Base-by-base conservation (phyloP, 768 basidiomycete genomes). In the Lactarius evosmus region DNA sequence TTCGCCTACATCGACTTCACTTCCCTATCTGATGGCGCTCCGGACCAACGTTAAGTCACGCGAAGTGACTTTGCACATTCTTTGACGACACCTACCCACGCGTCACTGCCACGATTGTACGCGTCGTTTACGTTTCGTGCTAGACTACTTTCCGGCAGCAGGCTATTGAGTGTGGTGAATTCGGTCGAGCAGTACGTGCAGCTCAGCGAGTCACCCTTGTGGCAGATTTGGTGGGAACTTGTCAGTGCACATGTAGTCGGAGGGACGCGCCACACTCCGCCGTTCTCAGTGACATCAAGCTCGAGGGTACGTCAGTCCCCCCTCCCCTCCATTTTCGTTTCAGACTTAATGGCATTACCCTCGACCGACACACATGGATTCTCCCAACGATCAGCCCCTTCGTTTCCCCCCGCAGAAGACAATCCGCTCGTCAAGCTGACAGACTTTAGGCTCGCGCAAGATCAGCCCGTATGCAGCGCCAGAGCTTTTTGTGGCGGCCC, bases 201-300 rank as follows among this genome's bases (percentile, higher is more conserved):
- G 12, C 60, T 76, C 17, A 60, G 72, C 30, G 82, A 85, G 68
- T 75, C 75, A 7, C 80, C 88, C 19, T 75, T 93, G 4, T 75
- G 83, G 50, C 75, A 91, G 32, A 85, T 95, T 52, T 92, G 88
- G 81, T 78, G 79, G 38, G 93, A 95, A 74, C 78, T 96, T 4
- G 84, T 82, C 63, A 81, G 82, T 36, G 93, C 87, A n/a, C n/a
- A n/a, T n/a, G n/a, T n/a, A 7, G 88, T 94, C 0, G 86, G 84
- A 6, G 95, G 91, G 91, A 86, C 95, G 84, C 93, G 95, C 70
- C 83, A 40, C 88, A 89, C 17, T 87, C 86, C 1, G 79, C 94
- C 49, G 93, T 96, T 95, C n/a, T n/a, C n/a, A n/a, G 94, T 4
- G 94, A 95, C 75, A 86, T 96, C 76, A 96, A 96, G 76, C 84